phyloP scores from a whole-genome alignment of 495 filamentous ascomycete species.

The Margaritispora aquatica region DNA sequence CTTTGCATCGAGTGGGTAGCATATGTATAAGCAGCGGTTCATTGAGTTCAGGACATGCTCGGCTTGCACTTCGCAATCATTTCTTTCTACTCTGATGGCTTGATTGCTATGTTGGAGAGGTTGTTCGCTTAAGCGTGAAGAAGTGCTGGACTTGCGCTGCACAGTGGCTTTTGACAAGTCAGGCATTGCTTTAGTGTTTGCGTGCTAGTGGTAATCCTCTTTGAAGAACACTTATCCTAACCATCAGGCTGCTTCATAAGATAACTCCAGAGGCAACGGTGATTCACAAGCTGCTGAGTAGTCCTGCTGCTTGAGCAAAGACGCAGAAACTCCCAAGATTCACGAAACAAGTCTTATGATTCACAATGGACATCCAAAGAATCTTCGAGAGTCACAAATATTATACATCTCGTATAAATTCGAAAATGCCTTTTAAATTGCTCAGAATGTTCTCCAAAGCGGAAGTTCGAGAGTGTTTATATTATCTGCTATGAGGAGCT shows the following conservation, averaged over 20 bases:
- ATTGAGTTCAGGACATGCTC: not conserved
- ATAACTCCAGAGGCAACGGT: not conserved
- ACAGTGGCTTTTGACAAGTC: not conserved
- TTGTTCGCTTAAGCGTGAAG: not conserved
- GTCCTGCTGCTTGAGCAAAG: too few relatives aligned
- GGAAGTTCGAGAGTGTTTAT: too few relatives aligned
- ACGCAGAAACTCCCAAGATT: too few relatives aligned
- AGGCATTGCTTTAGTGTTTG: not conserved
- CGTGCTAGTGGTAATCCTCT: not conserved
- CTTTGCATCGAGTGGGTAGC: not conserved
- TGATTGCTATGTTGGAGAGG: too few relatives aligned
- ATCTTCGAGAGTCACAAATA: too few relatives aligned
- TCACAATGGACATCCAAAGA: too few relatives aligned
- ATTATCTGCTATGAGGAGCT: too few relatives aligned
- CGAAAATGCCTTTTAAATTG: too few relatives aligned
- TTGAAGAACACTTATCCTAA: too few relatives aligned
- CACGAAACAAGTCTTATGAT: too few relatives aligned
- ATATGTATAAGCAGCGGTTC: not conserved
- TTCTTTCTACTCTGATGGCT: not conserved
- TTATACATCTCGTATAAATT: too few relatives aligned
- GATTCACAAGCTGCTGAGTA: not conserved
- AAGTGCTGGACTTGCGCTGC: not conserved
- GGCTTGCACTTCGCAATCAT: not conserved
- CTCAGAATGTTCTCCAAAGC: too few relatives aligned
- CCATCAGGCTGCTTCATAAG: not conserved